phyloP scores from a whole-genome alignment of 257 asterid species.

The Solanum lycopersicoides region DNA sequence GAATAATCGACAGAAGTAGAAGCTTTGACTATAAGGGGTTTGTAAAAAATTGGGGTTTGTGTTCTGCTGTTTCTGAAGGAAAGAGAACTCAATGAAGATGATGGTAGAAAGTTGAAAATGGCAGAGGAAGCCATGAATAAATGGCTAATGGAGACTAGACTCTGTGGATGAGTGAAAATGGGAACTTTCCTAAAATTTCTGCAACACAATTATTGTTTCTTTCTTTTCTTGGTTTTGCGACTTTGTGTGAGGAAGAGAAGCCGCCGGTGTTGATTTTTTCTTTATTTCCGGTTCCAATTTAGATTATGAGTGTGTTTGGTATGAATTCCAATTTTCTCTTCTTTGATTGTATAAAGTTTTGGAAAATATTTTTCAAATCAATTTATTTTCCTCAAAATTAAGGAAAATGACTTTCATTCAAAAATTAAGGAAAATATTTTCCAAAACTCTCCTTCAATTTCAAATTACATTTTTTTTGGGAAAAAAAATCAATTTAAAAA shows the following conservation, averaged over 20 bases:
- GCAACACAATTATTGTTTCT: not conserved
- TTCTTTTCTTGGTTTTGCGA: not conserved
- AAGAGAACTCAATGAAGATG: not conserved
- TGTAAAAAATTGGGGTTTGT: not conserved
- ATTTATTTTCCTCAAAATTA: too few species aligned
- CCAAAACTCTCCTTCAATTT: too few species aligned
- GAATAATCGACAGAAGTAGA: conserved; percentile 37
- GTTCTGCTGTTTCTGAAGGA: conserved; percentile 17
- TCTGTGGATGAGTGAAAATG: not conserved
- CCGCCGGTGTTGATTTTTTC: not conserved
- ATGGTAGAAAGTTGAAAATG: conserved; percentile 22
- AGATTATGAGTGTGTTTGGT: too few species aligned
- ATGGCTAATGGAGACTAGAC: not conserved
- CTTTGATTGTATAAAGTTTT: too few species aligned
- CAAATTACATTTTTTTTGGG: too few species aligned
- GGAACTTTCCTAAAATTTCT: not conserved
- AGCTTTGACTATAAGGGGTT: conserved; percentile 28
- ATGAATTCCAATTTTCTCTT: too few species aligned
- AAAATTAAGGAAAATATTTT: too few species aligned
- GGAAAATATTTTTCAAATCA: too few species aligned
- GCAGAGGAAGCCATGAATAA: conserved; percentile 41
- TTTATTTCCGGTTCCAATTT: not conserved
- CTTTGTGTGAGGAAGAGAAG: not conserved
- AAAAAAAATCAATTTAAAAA: too few species aligned
- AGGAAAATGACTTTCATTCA: too few species aligned